phyloP scores from a whole-genome alignment of 371 early-diverging fungal species.

The Entomophthora muscae region DNA sequence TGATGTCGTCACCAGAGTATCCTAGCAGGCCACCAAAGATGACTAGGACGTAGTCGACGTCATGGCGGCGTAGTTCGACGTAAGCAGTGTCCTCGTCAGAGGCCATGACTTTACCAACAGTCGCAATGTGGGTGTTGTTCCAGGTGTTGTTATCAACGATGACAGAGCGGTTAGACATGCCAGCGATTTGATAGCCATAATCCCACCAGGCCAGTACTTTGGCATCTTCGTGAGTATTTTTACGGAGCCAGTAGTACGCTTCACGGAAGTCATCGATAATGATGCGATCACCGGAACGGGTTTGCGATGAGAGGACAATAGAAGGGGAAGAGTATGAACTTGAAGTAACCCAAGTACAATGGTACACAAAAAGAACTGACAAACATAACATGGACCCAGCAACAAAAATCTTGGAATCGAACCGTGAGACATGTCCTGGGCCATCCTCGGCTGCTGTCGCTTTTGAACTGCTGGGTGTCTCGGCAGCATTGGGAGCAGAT shows the following conservation, averaged over 20 bases:
- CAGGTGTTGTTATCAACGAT: constrained; percentile 99
- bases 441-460: constrained; percentile 11
- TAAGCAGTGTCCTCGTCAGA: constrained; percentile 81
- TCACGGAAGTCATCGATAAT: constrained; percentile 99
- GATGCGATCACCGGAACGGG: constrained; percentile 65
- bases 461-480: constrained; percentile 9
- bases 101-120: constrained; percentile 91
- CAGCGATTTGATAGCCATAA: constrained; percentile 99
- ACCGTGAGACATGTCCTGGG: not conserved
- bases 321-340: constrained; percentile 96
- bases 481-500: constrained; percentile 3
- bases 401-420: constrained; percentile 16
- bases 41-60: constrained; percentile 91
- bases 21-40: constrained; percentile 92
- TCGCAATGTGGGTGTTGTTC: constrained; percentile 99
- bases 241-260: constrained; percentile 96
- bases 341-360: constrained; percentile 97
- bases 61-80: constrained; percentile 70
- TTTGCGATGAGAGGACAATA: constrained; percentile 85
- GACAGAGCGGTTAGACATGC: constrained; percentile 93
- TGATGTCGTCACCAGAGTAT: constrained; percentile 97
- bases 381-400: constrained; percentile 35
- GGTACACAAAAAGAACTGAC: constrained; percentile 74
- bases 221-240: constrained; percentile 84
- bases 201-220: constrained; percentile 99